phyloP scores from a whole-genome alignment of 2,329 filamentous ascomycete genomes.

The Emmonsia crescens region DNA sequence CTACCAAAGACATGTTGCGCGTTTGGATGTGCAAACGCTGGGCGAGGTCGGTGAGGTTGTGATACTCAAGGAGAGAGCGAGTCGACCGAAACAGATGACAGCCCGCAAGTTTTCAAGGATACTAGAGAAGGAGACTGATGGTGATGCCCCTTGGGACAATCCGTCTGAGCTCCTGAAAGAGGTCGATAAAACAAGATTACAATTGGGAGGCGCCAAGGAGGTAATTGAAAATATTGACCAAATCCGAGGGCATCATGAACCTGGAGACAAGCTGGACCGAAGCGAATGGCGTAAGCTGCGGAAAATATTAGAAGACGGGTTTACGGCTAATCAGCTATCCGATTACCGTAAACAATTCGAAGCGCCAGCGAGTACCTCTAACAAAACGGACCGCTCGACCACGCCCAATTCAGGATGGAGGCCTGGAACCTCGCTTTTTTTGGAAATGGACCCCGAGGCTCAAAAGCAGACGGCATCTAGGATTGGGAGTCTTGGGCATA shows the following conservation, averaged over 20 bases:
- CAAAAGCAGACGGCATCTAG: constrained; percentile 14
- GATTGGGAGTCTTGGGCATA: constrained; percentile 13
- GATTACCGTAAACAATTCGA: constrained; percentile 19
- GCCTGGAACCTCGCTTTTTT: constrained; percentile 23
- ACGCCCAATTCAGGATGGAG: constrained; percentile 16
- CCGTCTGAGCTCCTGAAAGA: constrained; percentile 10
- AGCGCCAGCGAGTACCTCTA: neutral
- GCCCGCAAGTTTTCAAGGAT: neutral
- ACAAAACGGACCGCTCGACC: constrained; percentile 1
- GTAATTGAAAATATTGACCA: constrained; percentile 21
- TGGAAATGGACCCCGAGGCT: constrained; percentile 15
- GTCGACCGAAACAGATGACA: neutral
- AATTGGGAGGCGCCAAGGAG: constrained; percentile 5
- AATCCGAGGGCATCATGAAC: constrained; percentile 16
- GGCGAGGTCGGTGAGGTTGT: constrained; percentile 2
- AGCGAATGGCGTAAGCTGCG: constrained; percentile 23
- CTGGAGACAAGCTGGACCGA: constrained; percentile 18
- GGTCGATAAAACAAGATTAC: constrained; percentile 7
- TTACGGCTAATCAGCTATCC: constrained; percentile 24
- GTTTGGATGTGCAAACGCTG: constrained; percentile 1
- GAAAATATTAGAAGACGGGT: constrained; percentile 23
- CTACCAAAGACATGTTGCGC: constrained; percentile 2
- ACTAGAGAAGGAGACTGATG: constrained; percentile 1
- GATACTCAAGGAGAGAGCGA: neutral
- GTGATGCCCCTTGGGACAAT: constrained; percentile 4